These are phyloP conservation scores for Fusarium oxysporum DNA, from an alignment of 2,329 filamentous ascomycete species.

Conservation along the genomic window DNA sequence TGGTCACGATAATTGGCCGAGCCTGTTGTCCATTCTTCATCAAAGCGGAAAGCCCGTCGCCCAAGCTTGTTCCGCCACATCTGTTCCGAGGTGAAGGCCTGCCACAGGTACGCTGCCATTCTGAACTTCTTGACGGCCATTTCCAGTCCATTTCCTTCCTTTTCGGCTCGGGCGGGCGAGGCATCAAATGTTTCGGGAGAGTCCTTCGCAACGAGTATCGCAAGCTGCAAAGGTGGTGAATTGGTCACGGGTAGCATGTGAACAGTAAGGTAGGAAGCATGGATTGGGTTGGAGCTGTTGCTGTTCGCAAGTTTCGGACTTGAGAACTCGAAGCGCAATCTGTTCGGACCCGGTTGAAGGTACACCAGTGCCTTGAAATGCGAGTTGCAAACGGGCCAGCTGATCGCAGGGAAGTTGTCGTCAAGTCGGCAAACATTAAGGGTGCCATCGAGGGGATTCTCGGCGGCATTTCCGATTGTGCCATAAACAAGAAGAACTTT, in stretches of 20 bases:
- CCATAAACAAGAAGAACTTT: constrained; percentile 87
- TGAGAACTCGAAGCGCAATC: constrained; percentile 86
- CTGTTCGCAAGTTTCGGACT: constrained; percentile 83
- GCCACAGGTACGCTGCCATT: constrained; percentile 96
- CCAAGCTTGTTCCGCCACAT: constrained; percentile 93
- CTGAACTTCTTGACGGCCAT: constrained; percentile 89
- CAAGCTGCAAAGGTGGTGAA: constrained; percentile 87
- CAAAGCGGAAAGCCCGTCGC: constrained; percentile 86
- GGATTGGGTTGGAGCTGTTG: constrained; percentile 74
- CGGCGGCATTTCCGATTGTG: constrained; percentile 78
- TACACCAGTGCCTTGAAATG: constrained; percentile 94
- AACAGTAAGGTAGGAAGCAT: constrained; percentile 83
- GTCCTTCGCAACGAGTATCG: constrained; percentile 88
- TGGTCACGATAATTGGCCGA: constrained; percentile 81
- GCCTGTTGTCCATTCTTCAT: constrained; percentile 93
- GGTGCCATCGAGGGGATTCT: constrained; percentile 79
- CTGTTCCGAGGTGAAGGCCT: constrained; percentile 95
- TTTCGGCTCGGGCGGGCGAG: constrained; percentile 77
- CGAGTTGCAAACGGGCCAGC: constrained; percentile 89
- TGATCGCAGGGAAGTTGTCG: constrained; percentile 83
- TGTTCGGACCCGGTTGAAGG: constrained; percentile 91
- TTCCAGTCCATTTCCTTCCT: constrained; percentile 84
- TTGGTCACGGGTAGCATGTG: constrained; percentile 87
- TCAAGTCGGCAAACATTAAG: constrained; percentile 85
- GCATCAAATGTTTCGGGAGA: constrained; percentile 89